Base-by-base conservation (phyloP, 2,329 filamentous ascomycete genomes). In the Talaromyces rugulosus region DNA sequence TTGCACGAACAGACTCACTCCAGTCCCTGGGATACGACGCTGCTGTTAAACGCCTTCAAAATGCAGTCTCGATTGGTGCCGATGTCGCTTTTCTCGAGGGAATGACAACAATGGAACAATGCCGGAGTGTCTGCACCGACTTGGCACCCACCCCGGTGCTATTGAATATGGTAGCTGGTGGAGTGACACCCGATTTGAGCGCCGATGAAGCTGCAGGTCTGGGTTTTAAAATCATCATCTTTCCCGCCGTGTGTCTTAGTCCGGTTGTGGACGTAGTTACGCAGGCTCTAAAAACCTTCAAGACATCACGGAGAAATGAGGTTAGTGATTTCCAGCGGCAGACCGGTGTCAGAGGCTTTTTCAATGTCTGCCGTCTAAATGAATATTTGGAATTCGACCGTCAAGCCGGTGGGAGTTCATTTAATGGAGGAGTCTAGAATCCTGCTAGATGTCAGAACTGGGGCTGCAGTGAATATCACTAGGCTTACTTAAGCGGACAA, bases 141-240 rank as follows among this genome's bases (percentile, higher is more conserved):
- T 69, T 79, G 63, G 72, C 69, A n/a, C 69, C 70, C 14, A 75
- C 72, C 68, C 76, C 77, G 16, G 63, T 78, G 63, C 58, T 80
- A 36, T 62, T 80, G 63, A 80, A 80, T 63, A 77, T 78, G 72
- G 78, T 80, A 11, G 76, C 78, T 63, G 73, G 78, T 64, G 78
- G 77, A 16, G 68, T 73, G 5, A 78, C 75, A 40, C 77, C 78
- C 16, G 67, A 69, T 16, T 72, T 76, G 31, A 70, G 75, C 23
- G 71, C 72, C n/a, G 63, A 68, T 14, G 76, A 79, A 63, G 77
- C 76, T 8, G 63, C 67, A 44, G 67, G 75, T 63, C 67, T 80
- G 56, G 77, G 77, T 0, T 80, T 79, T 62, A 68, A 70, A 4
- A 72, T 80, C 28, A 75, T 80, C 33, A 56, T 56, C n/a, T 56